Conservation (phyloP, 2,329 filamentous ascomycete genomes). For the Colletotrichum sublineola region DNA sequence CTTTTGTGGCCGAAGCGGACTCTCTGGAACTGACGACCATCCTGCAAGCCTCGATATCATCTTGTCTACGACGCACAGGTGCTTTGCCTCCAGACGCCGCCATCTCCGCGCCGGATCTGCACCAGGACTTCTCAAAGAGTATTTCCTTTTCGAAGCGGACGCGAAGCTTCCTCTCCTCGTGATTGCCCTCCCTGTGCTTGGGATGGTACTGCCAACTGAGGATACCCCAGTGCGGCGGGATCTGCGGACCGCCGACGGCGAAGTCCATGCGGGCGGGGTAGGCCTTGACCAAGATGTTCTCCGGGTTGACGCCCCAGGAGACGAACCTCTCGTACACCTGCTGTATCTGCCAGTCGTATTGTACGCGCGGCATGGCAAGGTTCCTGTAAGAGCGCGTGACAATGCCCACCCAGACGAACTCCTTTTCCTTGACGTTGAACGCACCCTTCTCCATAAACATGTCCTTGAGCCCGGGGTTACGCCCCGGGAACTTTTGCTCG, state of each 20-base stretch:
- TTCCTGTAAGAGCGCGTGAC: slow-evolving; percentile 4
- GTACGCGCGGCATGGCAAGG: not conserved
- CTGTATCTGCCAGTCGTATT: slow-evolving; percentile 22
- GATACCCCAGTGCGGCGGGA: slow-evolving; percentile 10
- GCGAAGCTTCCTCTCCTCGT: slow-evolving; percentile 14
- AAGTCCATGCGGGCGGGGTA: not conserved
- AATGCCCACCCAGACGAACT: slow-evolving; percentile 34
- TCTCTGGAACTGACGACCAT: not conserved
- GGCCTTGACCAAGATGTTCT: slow-evolving; percentile 6
- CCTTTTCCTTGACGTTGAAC: slow-evolving; percentile 26
- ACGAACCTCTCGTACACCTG: slow-evolving; percentile 8
- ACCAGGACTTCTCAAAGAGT: slow-evolving; percentile 49
- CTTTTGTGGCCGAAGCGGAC: not conserved
- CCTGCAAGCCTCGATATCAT: slow-evolving; percentile 5
- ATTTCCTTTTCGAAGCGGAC: slow-evolving; percentile 34
- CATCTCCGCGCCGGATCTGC: slow-evolving; percentile 17
- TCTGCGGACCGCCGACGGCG: not conserved
- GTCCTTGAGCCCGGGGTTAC: slow-evolving; percentile 26
- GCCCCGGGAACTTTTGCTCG: not conserved
- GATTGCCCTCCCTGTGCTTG: not conserved
- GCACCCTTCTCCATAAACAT: not conserved
- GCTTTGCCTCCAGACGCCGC: not conserved
- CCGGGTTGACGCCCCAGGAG: slow-evolving; percentile 9
- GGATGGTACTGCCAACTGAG: slow-evolving; percentile 40
- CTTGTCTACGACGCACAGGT: not conserved